Base-by-base conservation (phyloP, 768 basidiomycete species). In the Suillus paluster region DNA sequence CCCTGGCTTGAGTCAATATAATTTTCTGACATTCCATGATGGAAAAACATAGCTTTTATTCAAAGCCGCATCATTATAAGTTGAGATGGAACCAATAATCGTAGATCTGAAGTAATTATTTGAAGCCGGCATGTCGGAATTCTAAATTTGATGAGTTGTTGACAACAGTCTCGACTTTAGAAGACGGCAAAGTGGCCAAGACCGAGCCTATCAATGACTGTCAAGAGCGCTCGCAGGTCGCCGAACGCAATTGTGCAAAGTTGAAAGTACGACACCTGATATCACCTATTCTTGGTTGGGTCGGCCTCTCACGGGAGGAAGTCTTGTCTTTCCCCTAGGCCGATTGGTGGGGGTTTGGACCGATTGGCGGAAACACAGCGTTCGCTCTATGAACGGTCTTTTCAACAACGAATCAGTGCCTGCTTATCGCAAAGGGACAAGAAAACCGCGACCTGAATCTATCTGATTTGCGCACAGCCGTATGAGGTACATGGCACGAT, bases 51-150 rank as follows among this genome's bases (percentile, higher is more conserved):
- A 25, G 54, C 54, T 25, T 55, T 30, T 6, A 30, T 30, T 30
- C 30, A 30, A 30, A 30, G 36, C 36, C 14, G 21, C 49, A 36
- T 34, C 7, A 21, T n/a, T 53, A 21, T 9, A 19, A 2, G 5
- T 19, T 33, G n/a, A 11, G 8, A 53, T 6, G 38, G 54, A 4
- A 19, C 10, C 38, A 55, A 55, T 55, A 39, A 55, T 55, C 54
- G 17, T 2, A 55, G 54, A 55, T 55, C 38, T 55, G 38, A 55
- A 4, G 15, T 50, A 50, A 50, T 50, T 50, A 36, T n/a, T n/a
- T n/a, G n/a, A 21, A 25, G 4, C 53, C 54, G 54, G 38, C 10
- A 39, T 27, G 54, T 54, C 54, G 54, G 54, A 55, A 55, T 39
- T 55, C 38, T 36, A 55, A 55, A 25, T 25, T 39, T 6, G 23